Percentiles rank a stretch among this genome's conserved stretches.
Conservation (phyloP, 2,329 filamentous ascomycete species). For the Fusarium torulosum region DNA sequence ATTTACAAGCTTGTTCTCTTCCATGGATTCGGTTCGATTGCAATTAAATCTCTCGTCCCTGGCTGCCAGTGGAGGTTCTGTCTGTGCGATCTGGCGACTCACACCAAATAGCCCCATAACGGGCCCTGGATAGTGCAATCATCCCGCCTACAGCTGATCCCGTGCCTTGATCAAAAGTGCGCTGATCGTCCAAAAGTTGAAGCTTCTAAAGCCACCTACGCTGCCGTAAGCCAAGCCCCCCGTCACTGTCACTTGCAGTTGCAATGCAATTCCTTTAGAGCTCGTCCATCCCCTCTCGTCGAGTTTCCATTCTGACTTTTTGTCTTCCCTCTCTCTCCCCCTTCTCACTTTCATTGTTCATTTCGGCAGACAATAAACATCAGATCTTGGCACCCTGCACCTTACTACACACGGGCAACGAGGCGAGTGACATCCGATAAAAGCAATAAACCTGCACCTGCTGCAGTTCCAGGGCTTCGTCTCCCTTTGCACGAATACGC, state of each 20-base stretch:
- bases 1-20: conserved; percentile 6
- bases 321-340: conserved; percentile 6
- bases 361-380: conserved; percentile 36
- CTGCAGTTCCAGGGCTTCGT: background rate
- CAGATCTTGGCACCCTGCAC: conserved; percentile 23
- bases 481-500: conserved; percentile 32
- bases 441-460: conserved; percentile 34
- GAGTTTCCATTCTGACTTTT: conserved; percentile 12
- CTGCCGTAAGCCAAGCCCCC: conserved; percentile 34
- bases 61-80: conserved; percentile 23
- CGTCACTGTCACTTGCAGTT: conserved; percentile 13
- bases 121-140: conserved; percentile 38
- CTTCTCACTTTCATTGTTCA: conserved; percentile 27
- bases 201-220: conserved; percentile 41
- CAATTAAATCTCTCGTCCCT: conserved; percentile 45
- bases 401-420: conserved; percentile 12
- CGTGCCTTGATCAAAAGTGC: conserved; percentile 43
- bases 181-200: conserved; percentile 38
- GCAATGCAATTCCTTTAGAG: conserved; percentile 20
- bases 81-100: conserved; percentile 28
- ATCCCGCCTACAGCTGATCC: conserved; percentile 37
- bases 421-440: conserved; percentile 30
- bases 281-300: conserved; percentile 12
- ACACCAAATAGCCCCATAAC: conserved; percentile 36
- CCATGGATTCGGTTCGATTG: conserved; percentile 14